Evolutionary conservation across 2,329 filamentous ascomycete species (phyloP).

Genomic region (Colletotrichum sp.): DNA sequence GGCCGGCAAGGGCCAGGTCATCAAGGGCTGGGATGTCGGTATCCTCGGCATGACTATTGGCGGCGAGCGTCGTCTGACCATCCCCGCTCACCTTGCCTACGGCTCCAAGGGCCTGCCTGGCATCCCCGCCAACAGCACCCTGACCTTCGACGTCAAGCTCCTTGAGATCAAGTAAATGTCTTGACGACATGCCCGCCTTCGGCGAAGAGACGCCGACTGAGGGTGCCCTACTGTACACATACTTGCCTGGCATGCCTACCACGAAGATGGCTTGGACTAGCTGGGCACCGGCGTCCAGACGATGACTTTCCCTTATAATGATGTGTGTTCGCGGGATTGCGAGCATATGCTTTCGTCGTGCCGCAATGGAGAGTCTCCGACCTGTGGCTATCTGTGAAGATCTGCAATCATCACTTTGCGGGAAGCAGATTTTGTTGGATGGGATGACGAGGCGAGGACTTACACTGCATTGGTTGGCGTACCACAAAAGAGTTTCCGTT

Average conservation of each 20-base stretch:
- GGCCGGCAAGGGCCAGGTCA: constrained; percentile 92
- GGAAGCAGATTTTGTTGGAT: constrained; percentile 43
- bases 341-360: constrained; percentile 35
- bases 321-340: constrained; percentile 19
- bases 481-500: constrained; percentile 40
- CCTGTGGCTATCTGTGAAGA: constrained; percentile 48
- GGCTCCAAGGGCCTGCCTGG: constrained; percentile 82
- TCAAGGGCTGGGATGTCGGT: constrained; percentile 98
- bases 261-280: constrained; percentile 1
- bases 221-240: constrained; percentile 12
- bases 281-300: constrained; percentile 3
- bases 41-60: constrained; percentile 91
- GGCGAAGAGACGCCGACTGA: constrained; percentile 10
- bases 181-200: neutral
- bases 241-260: neutral
- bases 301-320: constrained; percentile 21
- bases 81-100: constrained; percentile 88
- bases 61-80: constrained; percentile 89
- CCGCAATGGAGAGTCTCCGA: constrained; percentile 50
- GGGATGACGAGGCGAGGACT: constrained; percentile 56
- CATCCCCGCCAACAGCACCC: constrained; percentile 88
- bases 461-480: constrained; percentile 57
- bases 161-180: constrained; percentile 77
- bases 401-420: constrained; percentile 34
- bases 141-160: constrained; percentile 91